Conservation (phyloP, 331 rosid genomes). For the Acacia pycnantha region DNA sequence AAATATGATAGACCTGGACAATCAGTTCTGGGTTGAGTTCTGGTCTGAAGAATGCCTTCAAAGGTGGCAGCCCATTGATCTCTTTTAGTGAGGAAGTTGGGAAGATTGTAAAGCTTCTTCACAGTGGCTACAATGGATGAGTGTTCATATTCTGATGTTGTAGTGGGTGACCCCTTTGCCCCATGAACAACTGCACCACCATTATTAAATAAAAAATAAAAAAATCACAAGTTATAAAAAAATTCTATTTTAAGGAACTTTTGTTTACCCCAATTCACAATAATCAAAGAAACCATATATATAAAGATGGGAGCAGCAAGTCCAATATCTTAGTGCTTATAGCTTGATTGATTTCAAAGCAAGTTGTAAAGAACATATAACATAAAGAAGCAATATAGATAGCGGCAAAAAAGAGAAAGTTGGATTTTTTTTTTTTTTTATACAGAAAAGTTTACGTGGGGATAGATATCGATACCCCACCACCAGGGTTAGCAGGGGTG, state of each 20-base stretch:
- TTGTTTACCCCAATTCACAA: not conserved
- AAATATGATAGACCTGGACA: slow-evolving; percentile 61
- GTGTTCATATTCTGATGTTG: slow-evolving; percentile 81
- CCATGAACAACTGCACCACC: slow-evolving; percentile 80
- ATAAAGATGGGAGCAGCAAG: not conserved
- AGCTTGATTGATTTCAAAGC: not conserved
- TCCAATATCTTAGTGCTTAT: not conserved
- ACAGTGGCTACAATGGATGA: slow-evolving; percentile 89
- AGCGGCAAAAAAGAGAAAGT: not conserved
- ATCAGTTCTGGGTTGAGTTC: slow-evolving; percentile 73
- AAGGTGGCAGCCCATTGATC: slow-evolving; percentile 91
- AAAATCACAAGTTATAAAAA: too few species aligned
- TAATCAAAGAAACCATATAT: not conserved
- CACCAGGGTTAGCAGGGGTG: too few species aligned
- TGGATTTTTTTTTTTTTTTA: too few species aligned
- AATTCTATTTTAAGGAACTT: not conserved
- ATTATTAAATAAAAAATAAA: not conserved
- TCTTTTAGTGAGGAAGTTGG: slow-evolving; percentile 73
- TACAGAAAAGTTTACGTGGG: too few species aligned
- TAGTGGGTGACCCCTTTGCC: slow-evolving; percentile 71
- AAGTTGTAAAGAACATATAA: not conserved
- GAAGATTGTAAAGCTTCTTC: slow-evolving; percentile 70
- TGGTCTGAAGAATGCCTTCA: slow-evolving; percentile 56
- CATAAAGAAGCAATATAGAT: not conserved
- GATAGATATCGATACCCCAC: too few species aligned